Percentiles rank a stretch among this genome's conserved stretches.
These are phyloP conservation scores for Waltiozyma sp. DNA, from an alignment of 1,139 yeast genomes.

Conservation along the genomic window DNA sequence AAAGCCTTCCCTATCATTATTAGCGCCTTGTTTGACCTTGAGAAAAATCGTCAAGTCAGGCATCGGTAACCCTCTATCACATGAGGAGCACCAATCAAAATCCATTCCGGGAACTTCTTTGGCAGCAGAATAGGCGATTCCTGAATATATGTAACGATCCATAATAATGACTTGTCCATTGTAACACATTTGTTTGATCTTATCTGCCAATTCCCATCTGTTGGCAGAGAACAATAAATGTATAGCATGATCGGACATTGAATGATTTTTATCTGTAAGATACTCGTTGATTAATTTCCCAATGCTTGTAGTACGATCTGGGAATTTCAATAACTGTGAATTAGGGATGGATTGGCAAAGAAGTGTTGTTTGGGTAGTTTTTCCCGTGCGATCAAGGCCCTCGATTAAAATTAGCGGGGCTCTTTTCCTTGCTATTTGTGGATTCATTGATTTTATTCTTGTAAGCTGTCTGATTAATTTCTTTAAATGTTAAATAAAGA, in stretches of 20 bases:
- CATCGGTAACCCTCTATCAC: constrained; percentile 76
- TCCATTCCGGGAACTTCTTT: constrained; percentile 42
- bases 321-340: constrained; percentile 54
- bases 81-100: constrained; percentile 63
- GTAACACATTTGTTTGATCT: constrained; percentile 35
- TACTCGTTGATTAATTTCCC: constrained; percentile 73
- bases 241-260: constrained; percentile 62
- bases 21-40: constrained; percentile 39
- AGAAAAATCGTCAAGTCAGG: constrained; percentile 82
- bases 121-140: constrained; percentile 89
- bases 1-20: constrained; percentile 55
- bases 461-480: too few species aligned
- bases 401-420: constrained; percentile 77
- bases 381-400: constrained; percentile 93
- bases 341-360: constrained; percentile 29
- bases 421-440: constrained; percentile 20
- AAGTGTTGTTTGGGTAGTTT: constrained; percentile 69
- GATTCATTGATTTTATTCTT: too few species aligned
- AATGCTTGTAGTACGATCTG: constrained; percentile 67
- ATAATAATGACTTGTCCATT: constrained; percentile 53
- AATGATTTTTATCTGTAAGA: constrained; percentile 38
- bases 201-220: constrained; percentile 70
- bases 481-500: too few species aligned
- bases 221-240: constrained; percentile 89
- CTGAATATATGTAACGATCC: constrained; percentile 88